Conservation (phyloP, 2,329 filamentous ascomycete species). For the Aspergillus puulaauensis region DNA sequence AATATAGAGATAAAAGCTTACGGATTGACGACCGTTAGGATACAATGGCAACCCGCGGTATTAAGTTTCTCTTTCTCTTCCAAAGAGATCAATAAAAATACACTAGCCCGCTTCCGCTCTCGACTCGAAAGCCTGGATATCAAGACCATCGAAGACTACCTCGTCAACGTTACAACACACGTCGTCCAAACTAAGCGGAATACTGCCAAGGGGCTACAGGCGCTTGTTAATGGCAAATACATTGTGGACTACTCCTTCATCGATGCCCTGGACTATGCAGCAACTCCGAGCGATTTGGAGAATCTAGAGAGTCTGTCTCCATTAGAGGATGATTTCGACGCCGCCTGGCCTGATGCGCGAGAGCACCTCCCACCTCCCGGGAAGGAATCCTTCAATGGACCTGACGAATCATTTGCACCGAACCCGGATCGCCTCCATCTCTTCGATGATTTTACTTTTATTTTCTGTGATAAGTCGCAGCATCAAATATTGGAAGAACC, state of each 20-base stretch:
- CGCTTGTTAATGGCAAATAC: constrained; percentile 74
- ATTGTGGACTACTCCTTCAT: constrained; percentile 75
- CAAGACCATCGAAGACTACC: constrained; percentile 75
- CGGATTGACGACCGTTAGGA: constrained; percentile 44
- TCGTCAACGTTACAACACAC: constrained; percentile 73
- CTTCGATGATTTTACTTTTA: constrained; percentile 84
- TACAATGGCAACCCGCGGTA: constrained; percentile 78
- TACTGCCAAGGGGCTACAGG: constrained; percentile 81
- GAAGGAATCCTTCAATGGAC: constrained; percentile 70
- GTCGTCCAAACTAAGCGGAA: constrained; percentile 88
- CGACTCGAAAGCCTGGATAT: constrained; percentile 82
- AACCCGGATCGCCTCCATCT: constrained; percentile 65
- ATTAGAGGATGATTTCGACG: constrained; percentile 77
- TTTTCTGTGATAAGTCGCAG: constrained; percentile 77
- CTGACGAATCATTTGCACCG: constrained; percentile 70
- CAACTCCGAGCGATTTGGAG: constrained; percentile 52
- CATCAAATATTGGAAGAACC: constrained; percentile 72
- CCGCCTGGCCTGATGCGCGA: constrained; percentile 72
- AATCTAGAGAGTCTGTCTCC: constrained; percentile 52
- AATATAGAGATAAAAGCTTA: neutral
- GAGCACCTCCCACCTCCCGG: constrained; percentile 72
- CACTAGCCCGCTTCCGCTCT: constrained; percentile 61
- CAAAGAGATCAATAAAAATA: constrained; percentile 65
- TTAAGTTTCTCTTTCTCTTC: constrained; percentile 76
- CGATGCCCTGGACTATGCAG: constrained; percentile 66